Evolutionary conservation across 73 alveolate species (phyloP).

Genomic region (Tetrahymena thermophila): DNA sequence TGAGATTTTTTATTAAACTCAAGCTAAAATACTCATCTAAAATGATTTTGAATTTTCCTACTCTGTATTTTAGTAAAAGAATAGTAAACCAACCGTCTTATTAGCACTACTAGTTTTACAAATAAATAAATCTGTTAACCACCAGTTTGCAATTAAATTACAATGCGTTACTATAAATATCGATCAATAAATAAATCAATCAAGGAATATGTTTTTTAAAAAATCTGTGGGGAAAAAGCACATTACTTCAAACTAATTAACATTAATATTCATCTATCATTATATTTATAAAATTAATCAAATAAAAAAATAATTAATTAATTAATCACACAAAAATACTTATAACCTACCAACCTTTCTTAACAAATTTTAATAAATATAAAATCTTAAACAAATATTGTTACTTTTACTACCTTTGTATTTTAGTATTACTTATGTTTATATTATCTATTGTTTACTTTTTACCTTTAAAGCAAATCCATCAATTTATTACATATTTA

Average conservation of each 20-base stretch:
- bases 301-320: no score
- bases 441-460: neutral
- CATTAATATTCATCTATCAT: no score
- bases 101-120: neutral
- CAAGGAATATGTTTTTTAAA: neutral
- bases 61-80: neutral
- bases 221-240: neutral
- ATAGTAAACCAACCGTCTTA: no score
- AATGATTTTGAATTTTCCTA: neutral
- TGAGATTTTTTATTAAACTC: neutral
- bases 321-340: neutral
- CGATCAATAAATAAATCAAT: no score
- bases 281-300: neutral
- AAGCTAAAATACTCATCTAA: no score
- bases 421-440: neutral
- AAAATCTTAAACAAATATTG: neutral
- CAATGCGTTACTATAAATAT: no score
- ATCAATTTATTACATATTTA: no score
- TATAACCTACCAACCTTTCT: neutral
- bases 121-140: neutral
- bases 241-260: neutral
- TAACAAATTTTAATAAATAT: neutral
- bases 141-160: neutral
- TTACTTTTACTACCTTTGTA: neutral
- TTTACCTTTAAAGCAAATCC: neutral